Evolutionary conservation across 495 filamentous ascomycete species (phyloP).

Genomic region (Daldinia loculata): DNA sequence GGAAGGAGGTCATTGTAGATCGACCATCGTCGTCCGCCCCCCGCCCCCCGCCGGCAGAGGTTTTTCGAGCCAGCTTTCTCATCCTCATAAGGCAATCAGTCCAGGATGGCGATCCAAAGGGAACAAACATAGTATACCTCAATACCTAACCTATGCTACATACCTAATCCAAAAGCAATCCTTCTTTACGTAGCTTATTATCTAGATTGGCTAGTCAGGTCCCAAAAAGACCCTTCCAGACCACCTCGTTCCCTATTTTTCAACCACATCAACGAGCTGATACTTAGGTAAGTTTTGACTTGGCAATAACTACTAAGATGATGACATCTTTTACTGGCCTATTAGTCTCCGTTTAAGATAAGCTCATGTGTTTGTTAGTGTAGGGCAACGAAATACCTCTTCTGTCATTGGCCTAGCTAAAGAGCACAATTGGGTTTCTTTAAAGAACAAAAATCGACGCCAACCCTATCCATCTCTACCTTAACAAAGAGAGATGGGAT

Average conservation of each 20-base stretch:
- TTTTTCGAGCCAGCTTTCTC: background rate
- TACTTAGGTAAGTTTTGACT: constrained; percentile 7
- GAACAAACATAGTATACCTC: background rate
- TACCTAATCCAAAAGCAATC: background rate
- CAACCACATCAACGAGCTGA: background rate
- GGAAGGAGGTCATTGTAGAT: background rate
- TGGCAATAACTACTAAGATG: constrained; percentile 10
- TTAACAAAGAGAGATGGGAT: background rate
- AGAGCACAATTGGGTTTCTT: background rate
- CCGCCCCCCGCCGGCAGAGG: background rate
- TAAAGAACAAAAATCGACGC: background rate
- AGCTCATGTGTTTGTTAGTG: background rate
- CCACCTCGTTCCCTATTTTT: background rate
- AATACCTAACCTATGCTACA: background rate
- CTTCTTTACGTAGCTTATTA: background rate
- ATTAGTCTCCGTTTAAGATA: background rate
- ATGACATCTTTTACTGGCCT: background rate
- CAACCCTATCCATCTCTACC: background rate
- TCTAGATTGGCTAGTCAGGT: constrained; percentile 9
- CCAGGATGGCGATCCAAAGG: background rate
- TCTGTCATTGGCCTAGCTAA: background rate
- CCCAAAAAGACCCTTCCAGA: constrained; percentile 24
- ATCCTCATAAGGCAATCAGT: background rate
- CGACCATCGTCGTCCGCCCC: background rate
- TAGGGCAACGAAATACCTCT: background rate